Conservation (phyloP, 805 yeast species). For the Wickerhamomyces mucosus region DNA sequence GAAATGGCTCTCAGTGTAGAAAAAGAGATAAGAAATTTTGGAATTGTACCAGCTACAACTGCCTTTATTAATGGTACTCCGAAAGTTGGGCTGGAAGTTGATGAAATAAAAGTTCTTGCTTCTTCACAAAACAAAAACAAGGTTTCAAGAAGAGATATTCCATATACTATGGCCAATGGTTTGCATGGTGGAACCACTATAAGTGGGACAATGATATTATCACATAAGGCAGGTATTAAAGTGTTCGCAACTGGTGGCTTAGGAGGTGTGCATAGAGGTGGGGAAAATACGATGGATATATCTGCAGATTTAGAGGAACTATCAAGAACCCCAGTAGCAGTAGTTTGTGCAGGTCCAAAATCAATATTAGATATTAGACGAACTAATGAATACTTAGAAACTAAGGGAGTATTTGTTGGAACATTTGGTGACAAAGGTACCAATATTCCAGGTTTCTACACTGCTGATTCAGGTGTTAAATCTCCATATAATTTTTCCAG, state of each 20-base stretch:
- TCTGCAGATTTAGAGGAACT: slow-evolving; percentile 85
- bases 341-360: slow-evolving; percentile 91
- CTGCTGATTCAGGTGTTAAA: slow-evolving; percentile 60
- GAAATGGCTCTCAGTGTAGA: slow-evolving; percentile 69
- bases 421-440: slow-evolving; percentile 48
- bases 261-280: slow-evolving; percentile 85
- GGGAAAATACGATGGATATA: slow-evolving; percentile 65
- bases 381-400: slow-evolving; percentile 81
- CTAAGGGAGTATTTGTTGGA: slow-evolving; percentile 82
- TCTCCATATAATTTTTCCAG: slow-evolving; percentile 59
- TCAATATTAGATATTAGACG: slow-evolving; percentile 71
- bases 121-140: slow-evolving; percentile 33
- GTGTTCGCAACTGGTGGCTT: slow-evolving; percentile 92
- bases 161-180: slow-evolving; percentile 52
- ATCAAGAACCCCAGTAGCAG: slow-evolving; percentile 74
- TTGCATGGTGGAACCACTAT: slow-evolving; percentile 86
- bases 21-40: slow-evolving; percentile 42
- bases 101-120: slow-evolving; percentile 41
- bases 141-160: slow-evolving; percentile 74
- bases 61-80: slow-evolving; percentile 71
- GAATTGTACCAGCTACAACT: slow-evolving; percentile 79
- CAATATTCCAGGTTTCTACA: slow-evolving; percentile 73
- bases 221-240: slow-evolving; percentile 64
- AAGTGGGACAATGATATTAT: slow-evolving; percentile 79
- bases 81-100: slow-evolving; percentile 47